A percentile compares a stretch with the other conserved stretches of the same genome.
These are phyloP conservation scores for Pyrenopolyporus hunteri DNA, from an alignment of 495 filamentous ascomycete species.

Conservation along the genomic window DNA sequence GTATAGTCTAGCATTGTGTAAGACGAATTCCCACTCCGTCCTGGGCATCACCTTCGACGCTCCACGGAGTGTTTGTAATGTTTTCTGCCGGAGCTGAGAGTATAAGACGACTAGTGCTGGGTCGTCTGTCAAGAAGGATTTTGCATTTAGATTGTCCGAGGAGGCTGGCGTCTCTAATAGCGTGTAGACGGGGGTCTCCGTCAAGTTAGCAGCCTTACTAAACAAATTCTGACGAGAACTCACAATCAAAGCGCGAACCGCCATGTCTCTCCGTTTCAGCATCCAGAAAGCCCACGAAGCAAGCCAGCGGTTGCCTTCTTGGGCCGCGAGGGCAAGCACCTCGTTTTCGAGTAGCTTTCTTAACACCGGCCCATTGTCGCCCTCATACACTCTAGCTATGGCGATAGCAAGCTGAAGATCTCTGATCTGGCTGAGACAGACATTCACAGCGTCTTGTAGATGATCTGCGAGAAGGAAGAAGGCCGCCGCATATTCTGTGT, in stretches of 20 bases:
- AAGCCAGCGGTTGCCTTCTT: conserved; percentile 89
- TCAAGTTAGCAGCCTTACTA: conserved; percentile 26
- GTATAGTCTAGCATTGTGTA: conserved; percentile 87
- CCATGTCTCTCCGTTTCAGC: conserved; percentile 80
- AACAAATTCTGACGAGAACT: conserved; percentile 24
- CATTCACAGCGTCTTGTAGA: conserved; percentile 80
- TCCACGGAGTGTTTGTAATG: conserved; percentile 82
- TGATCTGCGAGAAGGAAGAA: conserved; percentile 94
- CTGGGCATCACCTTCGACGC: conserved; percentile 79
- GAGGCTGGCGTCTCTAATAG: conserved; percentile 66
- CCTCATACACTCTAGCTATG: conserved; percentile 86
- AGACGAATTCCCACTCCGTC: conserved; percentile 87
- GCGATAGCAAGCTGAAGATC: conserved; percentile 93
- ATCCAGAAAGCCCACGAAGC: conserved; percentile 97
- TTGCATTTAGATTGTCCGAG: conserved; percentile 66
- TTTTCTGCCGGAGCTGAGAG: conserved; percentile 82
- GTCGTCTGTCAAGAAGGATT: conserved; percentile 86
- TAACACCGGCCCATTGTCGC: conserved; percentile 78
- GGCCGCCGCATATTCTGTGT: conserved; percentile 85
- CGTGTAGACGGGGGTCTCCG: conserved; percentile 75
- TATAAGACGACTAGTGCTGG: conserved; percentile 88
- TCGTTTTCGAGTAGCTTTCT: conserved; percentile 77
- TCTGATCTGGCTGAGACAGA: conserved; percentile 81
- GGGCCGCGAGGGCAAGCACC: conserved; percentile 76
- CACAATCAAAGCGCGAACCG: conserved; percentile 81